A percentile compares a stretch with the other conserved stretches of the same genome.
Conservation (phyloP, 2,329 filamentous ascomycete species). For the Ascochyta viciae-villosae region DNA sequence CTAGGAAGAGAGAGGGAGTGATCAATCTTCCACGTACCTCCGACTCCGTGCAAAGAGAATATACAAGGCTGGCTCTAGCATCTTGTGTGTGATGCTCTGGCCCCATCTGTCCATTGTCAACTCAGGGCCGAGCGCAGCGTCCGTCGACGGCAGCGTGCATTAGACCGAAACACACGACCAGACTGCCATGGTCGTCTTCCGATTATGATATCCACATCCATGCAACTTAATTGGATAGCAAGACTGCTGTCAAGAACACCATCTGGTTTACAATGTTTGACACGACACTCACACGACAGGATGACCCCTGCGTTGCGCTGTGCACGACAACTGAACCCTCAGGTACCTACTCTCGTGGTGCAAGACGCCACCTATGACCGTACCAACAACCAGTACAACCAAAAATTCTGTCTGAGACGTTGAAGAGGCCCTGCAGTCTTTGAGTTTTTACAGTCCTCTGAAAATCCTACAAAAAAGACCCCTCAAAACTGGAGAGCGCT, state of each 20-base stretch:
- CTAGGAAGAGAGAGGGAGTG: not conserved
- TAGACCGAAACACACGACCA: constrained; percentile 25
- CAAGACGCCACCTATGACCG: too few species aligned
- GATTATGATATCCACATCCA: not conserved
- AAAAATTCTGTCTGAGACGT: too few species aligned
- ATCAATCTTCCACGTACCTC: not conserved
- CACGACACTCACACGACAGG: not conserved
- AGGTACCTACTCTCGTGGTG: too few species aligned
- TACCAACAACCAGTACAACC: too few species aligned
- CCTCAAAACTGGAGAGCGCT: too few species aligned
- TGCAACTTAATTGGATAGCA: not conserved
- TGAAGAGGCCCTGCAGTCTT: too few species aligned
- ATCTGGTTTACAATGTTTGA: not conserved
- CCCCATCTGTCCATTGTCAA: not conserved
- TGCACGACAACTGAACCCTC: not conserved
- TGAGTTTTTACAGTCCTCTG: too few species aligned
- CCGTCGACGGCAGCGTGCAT: constrained; percentile 21
- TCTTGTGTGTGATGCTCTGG: not conserved
- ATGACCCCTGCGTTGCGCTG: not conserved
- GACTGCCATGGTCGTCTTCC: constrained; percentile 15
- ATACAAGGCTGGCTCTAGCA: not conserved
- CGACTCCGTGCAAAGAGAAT: not conserved
- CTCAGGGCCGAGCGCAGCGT: constrained; percentile 6
- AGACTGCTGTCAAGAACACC: not conserved
- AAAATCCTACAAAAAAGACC: too few species aligned